These are phyloP conservation scores for Prunus fruticosa DNA, from an alignment of 306 rosid species.

Conservation along the genomic window DNA sequence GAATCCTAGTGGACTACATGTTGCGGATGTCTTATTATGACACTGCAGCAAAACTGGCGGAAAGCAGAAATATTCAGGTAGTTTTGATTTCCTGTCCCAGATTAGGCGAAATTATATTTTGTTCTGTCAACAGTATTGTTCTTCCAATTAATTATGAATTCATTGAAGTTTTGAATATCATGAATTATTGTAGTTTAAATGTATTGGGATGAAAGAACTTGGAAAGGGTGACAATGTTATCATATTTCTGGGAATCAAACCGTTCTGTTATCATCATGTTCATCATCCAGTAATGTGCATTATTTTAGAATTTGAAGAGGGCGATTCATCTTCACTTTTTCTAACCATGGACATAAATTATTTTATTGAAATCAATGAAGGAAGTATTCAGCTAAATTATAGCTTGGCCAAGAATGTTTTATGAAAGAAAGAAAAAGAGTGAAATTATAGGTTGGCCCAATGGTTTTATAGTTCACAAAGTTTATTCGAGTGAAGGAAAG, in stretches of 20 bases:
- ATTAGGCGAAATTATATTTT: not conserved
- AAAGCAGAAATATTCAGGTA: conserved; percentile 78
- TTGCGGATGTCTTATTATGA: conserved; percentile 88
- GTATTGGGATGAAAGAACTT: not conserved
- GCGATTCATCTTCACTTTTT: not conserved
- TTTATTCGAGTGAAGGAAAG: not conserved
- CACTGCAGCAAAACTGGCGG: conserved; percentile 73
- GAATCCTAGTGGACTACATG: conserved; percentile 96
- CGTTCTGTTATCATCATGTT: not conserved
- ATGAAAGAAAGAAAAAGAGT: not conserved
- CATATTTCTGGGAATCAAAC: not conserved
- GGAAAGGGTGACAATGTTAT: not conserved
- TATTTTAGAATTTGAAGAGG: not conserved
- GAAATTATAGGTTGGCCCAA: not conserved
- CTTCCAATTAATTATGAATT: not conserved
- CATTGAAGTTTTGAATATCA: not conserved
- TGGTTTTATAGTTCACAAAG: not conserved
- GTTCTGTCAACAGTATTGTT: not conserved
- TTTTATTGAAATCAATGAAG: not conserved
- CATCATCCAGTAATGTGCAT: not conserved
- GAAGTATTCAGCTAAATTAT: not conserved
- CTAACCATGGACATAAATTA: not conserved
- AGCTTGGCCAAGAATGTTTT: not conserved
- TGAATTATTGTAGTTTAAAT: not conserved
- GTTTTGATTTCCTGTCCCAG: not conserved